Conservation (phyloP, 306 rosid species). For the Begonia masoniana region DNA sequence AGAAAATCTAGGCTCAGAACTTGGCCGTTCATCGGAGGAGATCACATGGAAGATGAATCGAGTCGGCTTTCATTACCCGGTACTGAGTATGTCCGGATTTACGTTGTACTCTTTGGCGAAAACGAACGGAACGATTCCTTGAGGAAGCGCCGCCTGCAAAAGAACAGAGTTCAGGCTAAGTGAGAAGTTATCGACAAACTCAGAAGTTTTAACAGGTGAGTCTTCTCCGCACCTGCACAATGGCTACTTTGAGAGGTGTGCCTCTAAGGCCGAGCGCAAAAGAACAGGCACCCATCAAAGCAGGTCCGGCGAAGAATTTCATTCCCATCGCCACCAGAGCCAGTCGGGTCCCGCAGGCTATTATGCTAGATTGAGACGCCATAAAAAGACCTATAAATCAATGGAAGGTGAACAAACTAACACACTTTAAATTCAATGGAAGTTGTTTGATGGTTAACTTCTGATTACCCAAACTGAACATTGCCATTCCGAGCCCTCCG, state of each 20-base stretch:
- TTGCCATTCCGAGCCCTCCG: constrained; percentile 97
- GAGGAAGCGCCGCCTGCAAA: constrained; percentile 87
- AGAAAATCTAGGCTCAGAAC: constrained; percentile 18
- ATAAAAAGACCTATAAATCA: constrained; percentile 38
- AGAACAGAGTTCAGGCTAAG: too few species aligned
- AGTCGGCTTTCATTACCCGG: constrained; percentile 42
- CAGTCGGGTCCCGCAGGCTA: constrained; percentile 60
- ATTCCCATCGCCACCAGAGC: constrained; percentile 53
- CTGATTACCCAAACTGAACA: constrained; percentile 85
- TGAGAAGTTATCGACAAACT: too few species aligned
- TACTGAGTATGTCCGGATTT: constrained; percentile 67
- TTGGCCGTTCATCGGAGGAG: background rate
- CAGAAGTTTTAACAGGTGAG: too few species aligned
- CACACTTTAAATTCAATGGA: background rate
- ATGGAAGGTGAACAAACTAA: too few species aligned
- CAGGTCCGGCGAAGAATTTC: constrained; percentile 69
- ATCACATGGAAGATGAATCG: constrained; percentile 2
- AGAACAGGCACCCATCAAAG: constrained; percentile 66
- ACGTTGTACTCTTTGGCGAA: constrained; percentile 83
- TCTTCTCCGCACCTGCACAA: constrained; percentile 45
- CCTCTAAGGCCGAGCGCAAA: constrained; percentile 47
- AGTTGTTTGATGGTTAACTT: background rate
- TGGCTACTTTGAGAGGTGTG: constrained; percentile 48
- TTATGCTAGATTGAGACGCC: constrained; percentile 63
- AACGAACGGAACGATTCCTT: constrained; percentile 94